Base-by-base conservation (phyloP, 352 stramenopile species). In the Phytophthora syringae region DNA sequence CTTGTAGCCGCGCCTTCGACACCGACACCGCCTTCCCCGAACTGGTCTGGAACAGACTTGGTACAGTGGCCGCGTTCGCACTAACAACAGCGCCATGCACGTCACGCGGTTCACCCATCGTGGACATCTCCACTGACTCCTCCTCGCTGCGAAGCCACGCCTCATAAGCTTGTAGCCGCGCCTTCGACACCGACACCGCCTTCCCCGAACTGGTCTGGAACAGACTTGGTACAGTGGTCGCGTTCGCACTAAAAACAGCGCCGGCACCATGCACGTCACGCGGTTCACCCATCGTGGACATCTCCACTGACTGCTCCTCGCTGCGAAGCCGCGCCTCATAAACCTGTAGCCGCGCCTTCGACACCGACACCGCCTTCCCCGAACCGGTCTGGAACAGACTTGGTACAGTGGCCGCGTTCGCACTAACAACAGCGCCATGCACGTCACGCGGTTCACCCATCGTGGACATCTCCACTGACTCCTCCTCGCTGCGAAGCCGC, bases 141-240 rank as follows among this genome's bases (percentile, higher is more conserved):
- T 60, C 49, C 44, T 74, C 42, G 22, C 59, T 55, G 45, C 40
- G 22, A 13, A 70, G 28, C 51, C 60, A 65, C 2, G 24, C 32
- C 37, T 65, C 60, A 53, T 79, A 77, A 15, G 67, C 56, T 13
- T 50, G 60, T 39, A 84, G 22, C 13, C 62, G 64, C 27, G 60
- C 58, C 52, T 63, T 69, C 18, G 71, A 83, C 6, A 82, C 51
- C 21, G 39, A 42, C 34, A 83, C 50, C n/a, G 50, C 47, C 24
- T 62, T 52, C 0, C 74, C 74, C 12, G 60, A 69, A 6, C 62
- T 64, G 1, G 74, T 80, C 50, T 72, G 53, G 51, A 79, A 82
- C 6, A 74, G 49, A 48, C 64, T 60, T 9, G 58, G 13, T 22
- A 72, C 51, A 34, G 24, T 37, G 21, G 47, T 9, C 37, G 16